Evolutionary conservation across 306 rosid species (phyloP).

Genomic region (Arachis hypogaea): DNA sequence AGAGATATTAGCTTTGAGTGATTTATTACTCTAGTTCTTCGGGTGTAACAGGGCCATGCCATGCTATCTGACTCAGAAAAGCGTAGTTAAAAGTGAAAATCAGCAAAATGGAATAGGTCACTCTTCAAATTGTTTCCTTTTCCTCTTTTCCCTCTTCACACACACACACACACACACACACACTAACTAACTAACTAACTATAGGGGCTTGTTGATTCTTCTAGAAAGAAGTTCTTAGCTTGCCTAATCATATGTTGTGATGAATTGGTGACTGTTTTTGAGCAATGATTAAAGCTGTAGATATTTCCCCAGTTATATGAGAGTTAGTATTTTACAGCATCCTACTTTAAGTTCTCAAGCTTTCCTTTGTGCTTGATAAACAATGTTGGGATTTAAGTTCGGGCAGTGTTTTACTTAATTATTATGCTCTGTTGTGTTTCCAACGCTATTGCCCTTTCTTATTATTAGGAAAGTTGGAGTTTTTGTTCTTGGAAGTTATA

Average conservation of each 20-base stretch:
- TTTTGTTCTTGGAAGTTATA: too few species aligned
- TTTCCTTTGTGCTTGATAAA: neutral
- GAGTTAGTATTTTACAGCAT: neutral
- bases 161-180: neutral
- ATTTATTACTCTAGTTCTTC: conserved; percentile 14
- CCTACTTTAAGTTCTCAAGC: neutral
- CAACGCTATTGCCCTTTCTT: too few species aligned
- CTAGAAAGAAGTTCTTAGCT: too few species aligned
- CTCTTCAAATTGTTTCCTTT: neutral
- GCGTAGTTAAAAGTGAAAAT: neutral
- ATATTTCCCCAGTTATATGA: neutral
- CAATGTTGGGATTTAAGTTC: neutral
- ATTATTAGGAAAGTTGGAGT: too few species aligned
- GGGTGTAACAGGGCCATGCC: neutral
- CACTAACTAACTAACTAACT: too few species aligned
- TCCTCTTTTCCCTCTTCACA: neutral
- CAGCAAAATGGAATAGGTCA: conserved; percentile 5
- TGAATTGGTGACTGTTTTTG: neutral
- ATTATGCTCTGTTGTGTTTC: too few species aligned
- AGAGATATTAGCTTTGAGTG: conserved; percentile 22
- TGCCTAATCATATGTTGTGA: neutral
- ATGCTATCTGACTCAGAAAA: conserved; percentile 3
- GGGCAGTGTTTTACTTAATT: neutral
- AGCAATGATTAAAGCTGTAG: neutral
- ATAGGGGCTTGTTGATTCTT: too few species aligned